Evolutionary conservation across 2,329 filamentous ascomycete species (phyloP), one percentile per base, ranked within the genome.

Genomic region (Penicillium sp.): DNA sequence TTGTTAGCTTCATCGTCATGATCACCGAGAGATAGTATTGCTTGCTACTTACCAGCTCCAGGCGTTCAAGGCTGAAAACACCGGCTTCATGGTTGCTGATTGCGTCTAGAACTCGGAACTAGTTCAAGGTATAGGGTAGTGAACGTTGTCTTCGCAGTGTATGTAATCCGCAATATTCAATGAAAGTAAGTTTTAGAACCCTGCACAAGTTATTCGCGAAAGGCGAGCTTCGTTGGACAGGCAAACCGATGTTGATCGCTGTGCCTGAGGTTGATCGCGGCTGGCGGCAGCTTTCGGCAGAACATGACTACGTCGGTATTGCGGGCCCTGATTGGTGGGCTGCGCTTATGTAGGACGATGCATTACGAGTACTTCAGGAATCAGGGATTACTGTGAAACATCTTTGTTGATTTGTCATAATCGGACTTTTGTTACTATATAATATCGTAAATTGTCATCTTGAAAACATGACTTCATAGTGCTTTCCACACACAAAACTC

Each of bases 1-100:
- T 20, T 1, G 5, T 43, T 43, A 43, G 40, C 40, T 42, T 63
- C 38, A 35, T 14, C 14, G 12, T 16, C 30, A 35, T 35, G 12
- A 33, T 20, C n/a, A 5, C 8, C n/a, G n/a, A 14, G 5, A 40
- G n/a, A 42, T n/a, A n/a, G n/a, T n/a, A n/a, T 7, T 20, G 16
- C 12, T 6, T 42, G 38, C 9, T 21, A 6, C 47, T 54, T 54
- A 58, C 56, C 56, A 58, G 26, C 56, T 58, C 56, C 56, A 58
- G 38, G 56, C 56, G 45, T 53, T 58, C 48, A 53, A 47, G 86
- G 86, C 30, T 75, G 75, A 56, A 52, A 58, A 53, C 35, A 54
- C 40, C 16, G 56, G 56, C 46, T 58, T 58, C 56, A 58, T 58
- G 46, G 16, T 42, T 33, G 30, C 42, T 48, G 49, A 8, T 57